Base-by-base conservation (phyloP, 305 asterid genomes). In the Ilex paraguariensis region DNA sequence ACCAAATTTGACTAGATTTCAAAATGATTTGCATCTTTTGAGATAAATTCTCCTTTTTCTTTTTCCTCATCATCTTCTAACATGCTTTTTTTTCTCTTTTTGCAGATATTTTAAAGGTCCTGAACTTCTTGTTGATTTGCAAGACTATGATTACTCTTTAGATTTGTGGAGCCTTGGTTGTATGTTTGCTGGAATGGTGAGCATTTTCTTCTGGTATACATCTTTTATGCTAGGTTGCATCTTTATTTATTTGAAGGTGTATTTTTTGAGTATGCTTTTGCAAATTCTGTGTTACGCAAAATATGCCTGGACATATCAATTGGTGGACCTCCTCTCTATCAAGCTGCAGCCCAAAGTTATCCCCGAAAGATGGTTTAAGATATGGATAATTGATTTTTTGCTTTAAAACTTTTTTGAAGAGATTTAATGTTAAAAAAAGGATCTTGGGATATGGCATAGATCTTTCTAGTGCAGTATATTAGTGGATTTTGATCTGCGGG, bases 121-220 rank as follows among this genome's bases (percentile, higher is more conserved):
- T 52, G 90, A 84, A 64, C 87, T 84, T 62, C 87, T 84, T 50
- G 90, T 84, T 70, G 90, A 84, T 84, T 77, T 84, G 82, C 90
- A 84, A 84, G 90, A 84, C 70, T 84, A 84, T 62, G 90, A 84
- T 71, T 84, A 84, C 77, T 81, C 90, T 64, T 75, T 84, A 80
- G 90, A 84, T 74, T 68, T 84, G 59, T 84, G 90, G 90, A 84
- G 87, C 76, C 81, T 84, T 61, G 85, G 90, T 66, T 81, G 90
- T 70, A 84, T 84, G 90, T 79, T 84, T 75, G 90, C 90, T 61
- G 90, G 85, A 75, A 84, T 84, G 87, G 90, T 84, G 75, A 55
- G 56, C 59, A 28, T 63, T 64, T 70, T 32, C 36, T 58, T 61
- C n/a, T 17, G 16, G 39, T 40, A 61, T 68, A 1, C 2, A 21